These are phyloP conservation scores for Colletotrichum euphorbiae DNA, from an alignment of 2,329 filamentous ascomycete genomes.

Conservation along the genomic window DNA sequence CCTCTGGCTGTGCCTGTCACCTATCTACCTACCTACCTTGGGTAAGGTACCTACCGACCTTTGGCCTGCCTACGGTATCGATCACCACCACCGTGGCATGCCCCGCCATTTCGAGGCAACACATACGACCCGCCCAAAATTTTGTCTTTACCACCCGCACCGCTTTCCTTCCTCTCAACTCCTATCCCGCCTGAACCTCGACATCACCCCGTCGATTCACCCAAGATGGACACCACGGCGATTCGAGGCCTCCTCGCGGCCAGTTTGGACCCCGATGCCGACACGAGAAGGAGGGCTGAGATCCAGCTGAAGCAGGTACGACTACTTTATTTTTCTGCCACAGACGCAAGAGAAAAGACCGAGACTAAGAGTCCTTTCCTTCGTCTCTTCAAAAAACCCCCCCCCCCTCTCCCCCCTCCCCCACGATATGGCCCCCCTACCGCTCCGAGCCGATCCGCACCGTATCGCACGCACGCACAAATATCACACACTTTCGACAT, in stretches of 20 bases:
- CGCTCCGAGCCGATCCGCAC: slow-evolving; percentile 36
- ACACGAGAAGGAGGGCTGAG: slow-evolving; percentile 81
- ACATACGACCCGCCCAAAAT: slow-evolving; percentile 41
- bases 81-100: slow-evolving; percentile 37
- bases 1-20: background rate
- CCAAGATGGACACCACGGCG: slow-evolving; percentile 77
- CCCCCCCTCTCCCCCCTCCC: slow-evolving; percentile 22
- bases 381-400: slow-evolving; percentile 6
- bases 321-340: slow-evolving; percentile 38
- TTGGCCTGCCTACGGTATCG: slow-evolving; percentile 4
- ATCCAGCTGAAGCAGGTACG: slow-evolving; percentile 84
- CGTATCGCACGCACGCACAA: slow-evolving; percentile 12
- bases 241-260: slow-evolving; percentile 82
- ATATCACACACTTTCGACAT: slow-evolving; percentile 28
- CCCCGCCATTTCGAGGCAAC: slow-evolving; percentile 41
- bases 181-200: slow-evolving; percentile 40
- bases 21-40: too few relatives aligned
- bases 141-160: slow-evolving; percentile 40
- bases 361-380: slow-evolving; percentile 18
- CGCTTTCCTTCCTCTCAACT: slow-evolving; percentile 41
- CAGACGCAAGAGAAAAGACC: too few relatives aligned
- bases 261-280: slow-evolving; percentile 80
- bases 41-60: background rate
- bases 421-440: slow-evolving; percentile 37
- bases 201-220: slow-evolving; percentile 41